Evolutionary conservation across 768 basidiomycete genomes (phyloP), one percentile per base, ranked within the genome.

Genomic region (Crucibulum laeve): DNA sequence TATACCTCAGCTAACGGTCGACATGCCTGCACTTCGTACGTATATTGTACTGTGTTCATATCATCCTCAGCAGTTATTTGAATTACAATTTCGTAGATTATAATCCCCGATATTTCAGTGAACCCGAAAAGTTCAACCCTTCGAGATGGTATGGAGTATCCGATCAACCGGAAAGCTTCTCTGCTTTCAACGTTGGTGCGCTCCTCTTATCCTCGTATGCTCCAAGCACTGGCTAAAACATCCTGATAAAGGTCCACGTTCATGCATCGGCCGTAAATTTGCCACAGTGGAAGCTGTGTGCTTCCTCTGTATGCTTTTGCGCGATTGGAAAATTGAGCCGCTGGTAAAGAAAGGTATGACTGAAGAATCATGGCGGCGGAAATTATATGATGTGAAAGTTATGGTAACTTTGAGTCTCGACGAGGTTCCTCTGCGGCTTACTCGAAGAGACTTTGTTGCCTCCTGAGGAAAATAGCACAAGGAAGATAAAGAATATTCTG

Each of bases 61-160:
- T 14, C 8, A 30, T 30, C 8, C 28, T 8, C 28, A 30, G 7
- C 36, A 37, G 7, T n/a, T 10, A 14, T 37, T n/a, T 7, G 10
- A 11, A 40, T 13, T 11, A 6, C 39, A 21, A 6, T 13, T 25
- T 8, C 39, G 25, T 14, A 69, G 71, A 68, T 32, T 61, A 68
- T 50, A 63, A 68, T 44, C 55, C 62, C 3, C 52, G 55, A 5
- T 55, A 64, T 42, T 70, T 68, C 46, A 46, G 59, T 8, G 61
- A 69, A 5, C 70, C 72, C 1, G 52, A 62, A 11, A 54, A 58
- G 25, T 70, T 59, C 47, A 53, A 57, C 19, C 63, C 69, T 11
- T 61, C 62, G 15, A 55, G 69, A 32, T 74, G 72, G 72, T 62
- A 65, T 38, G 60, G 52, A 13, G 41, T 37, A 18, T 5, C 40